Base-by-base conservation (phyloP, 768 basidiomycete genomes). In the Cyathus striatus region DNA sequence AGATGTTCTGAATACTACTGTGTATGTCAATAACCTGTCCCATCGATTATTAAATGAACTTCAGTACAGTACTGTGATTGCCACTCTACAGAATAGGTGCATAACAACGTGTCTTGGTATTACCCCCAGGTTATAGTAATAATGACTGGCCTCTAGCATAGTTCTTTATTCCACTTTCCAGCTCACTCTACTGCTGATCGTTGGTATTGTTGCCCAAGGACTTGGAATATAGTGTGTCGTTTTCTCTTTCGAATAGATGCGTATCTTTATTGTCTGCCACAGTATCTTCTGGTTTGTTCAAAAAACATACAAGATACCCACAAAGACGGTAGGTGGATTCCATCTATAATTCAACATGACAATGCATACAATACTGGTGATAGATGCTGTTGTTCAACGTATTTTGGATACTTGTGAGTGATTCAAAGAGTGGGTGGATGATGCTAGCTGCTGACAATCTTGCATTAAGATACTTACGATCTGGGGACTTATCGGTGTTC, bases 401-500 rank as follows among this genome's bases (percentile, higher is more conserved):
- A 3, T 66, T 84, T 48, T 86, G 83, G 81, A 83, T 86, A 43
- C 60, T 86, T 44, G 82, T 79, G 53, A 45, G 72, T 53, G 6
- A 12, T n/a, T n/a, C n/a, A n/a, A n/a, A n/a, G n/a, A n/a, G n/a
- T n/a, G n/a, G n/a, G n/a, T n/a, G n/a, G n/a, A n/a, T n/a, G n/a
- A n/a, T n/a, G n/a, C n/a, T n/a, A n/a, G n/a, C n/a, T n/a, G n/a
- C n/a, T n/a, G n/a, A n/a, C n/a, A n/a, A n/a, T n/a, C n/a, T n/a
- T n/a, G 24, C 10, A 21, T 13, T 41, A 35, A 83, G 81, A 60
- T 85, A 17, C 58, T 86, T 37, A 83, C 80, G 7, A 51, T 81
- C 4, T 89, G 86, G 86, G 86, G 86, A 27, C 75, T 89, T 20
- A 77, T 83, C 49, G 86, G 86, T n/a, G 73, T 88, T 1, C 81